These are phyloP conservation scores for Leishmania arabica DNA, from an alignment of 208 protist genomes.

Conservation along the genomic window DNA sequence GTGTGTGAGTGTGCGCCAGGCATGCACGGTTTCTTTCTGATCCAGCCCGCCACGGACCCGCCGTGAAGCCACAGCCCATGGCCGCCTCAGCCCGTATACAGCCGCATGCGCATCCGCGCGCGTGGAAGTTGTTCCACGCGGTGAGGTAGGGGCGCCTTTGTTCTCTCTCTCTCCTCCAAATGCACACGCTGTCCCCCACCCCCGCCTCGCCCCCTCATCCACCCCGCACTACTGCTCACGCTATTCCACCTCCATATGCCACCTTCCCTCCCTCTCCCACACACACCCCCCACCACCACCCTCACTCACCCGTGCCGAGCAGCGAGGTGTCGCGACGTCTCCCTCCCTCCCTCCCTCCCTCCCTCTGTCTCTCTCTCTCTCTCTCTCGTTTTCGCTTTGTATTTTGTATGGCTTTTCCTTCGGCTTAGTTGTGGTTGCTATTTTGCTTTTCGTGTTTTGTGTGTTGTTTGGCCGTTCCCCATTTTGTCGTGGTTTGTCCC, in stretches of 20 bases:
- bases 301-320: background rate
- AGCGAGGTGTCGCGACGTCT: background rate
- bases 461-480: too few species aligned
- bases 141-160: background rate
- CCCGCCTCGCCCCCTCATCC: too few species aligned
- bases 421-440: too few species aligned
- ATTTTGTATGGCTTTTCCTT: background rate
- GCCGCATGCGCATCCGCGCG: background rate
- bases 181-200: background rate
- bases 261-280: conserved; percentile 10
- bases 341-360: background rate
- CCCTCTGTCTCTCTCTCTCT: background rate
- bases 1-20: background rate
- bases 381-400: background rate
- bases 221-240: background rate
- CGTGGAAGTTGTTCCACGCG: background rate
- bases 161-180: too few species aligned
- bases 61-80: background rate
- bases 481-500: background rate
- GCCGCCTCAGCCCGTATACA: background rate
- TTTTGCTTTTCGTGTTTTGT: too few species aligned
- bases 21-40: background rate
- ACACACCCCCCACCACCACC: background rate
- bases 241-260: background rate
- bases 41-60: background rate